Evolutionary conservation across 768 basidiomycete genomes (phyloP), one percentile per base, ranked within the genome.

Genomic region (Suillus bovinus): DNA sequence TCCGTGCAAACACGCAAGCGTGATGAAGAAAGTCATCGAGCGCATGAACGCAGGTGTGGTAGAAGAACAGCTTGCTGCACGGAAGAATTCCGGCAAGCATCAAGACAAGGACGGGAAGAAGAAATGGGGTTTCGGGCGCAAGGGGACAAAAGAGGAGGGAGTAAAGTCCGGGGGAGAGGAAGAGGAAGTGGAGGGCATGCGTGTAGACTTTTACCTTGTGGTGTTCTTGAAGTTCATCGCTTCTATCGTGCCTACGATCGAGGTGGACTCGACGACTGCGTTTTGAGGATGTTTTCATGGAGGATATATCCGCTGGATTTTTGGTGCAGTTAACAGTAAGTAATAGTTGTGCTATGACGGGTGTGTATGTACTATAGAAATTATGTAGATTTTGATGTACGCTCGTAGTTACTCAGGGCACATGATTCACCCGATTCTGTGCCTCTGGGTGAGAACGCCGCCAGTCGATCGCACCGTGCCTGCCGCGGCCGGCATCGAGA

Each of bases 1-100:
- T 74, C 96, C 96, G 2, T 99, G 96, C 85, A 98, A 97, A 72
- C 96, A 99, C 75, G 92, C 95, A 1, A 93, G 89, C 74, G 97
- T 99, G 62, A 99, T 99, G 97, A 98, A 97, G 85, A 99, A 98
- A 75, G 94, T 99, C 64, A 98, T 99, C 72, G 96, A 99, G 75
- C 86, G 96, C 61, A 98, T 99, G 95, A 97, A 99, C 77, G 86
- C 85, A 67, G 87, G 87, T 64, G 90, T 94, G 31, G 83, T 90
- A 60, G 92, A 89, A 63, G 88, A 92, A 72, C 92, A 94, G 74
- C 83, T 92, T 22, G 86, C 88, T 17, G 82, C 85, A 63, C 84
- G 84, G 65, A 86, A 86, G 69, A 70, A 75, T 33, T 73, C 78
- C 2, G 65, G 72, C 27, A 74, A 74, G 61, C 79, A 73, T 58